These are phyloP conservation scores for Verbena officinalis DNA, from an alignment of 257 asterid genomes.

Conservation along the genomic window DNA sequence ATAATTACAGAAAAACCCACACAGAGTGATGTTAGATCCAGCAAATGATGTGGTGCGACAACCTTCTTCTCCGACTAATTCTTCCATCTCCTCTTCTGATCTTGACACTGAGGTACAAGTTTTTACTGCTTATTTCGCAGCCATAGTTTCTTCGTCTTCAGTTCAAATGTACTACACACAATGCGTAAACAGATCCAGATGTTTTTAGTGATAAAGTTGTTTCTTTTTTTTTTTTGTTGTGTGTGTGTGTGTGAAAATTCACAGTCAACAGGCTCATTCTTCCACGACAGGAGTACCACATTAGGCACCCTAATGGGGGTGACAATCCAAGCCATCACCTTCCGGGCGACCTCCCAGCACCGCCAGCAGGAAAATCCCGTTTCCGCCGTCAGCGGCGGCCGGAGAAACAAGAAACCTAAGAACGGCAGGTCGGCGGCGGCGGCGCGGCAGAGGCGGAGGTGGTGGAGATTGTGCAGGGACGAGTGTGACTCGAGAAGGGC, in stretches of 20 bases:
- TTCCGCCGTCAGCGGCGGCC: slow-evolving; percentile 35
- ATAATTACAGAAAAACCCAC: background rate
- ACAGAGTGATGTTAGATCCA: slow-evolving; percentile 65
- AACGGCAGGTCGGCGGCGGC: slow-evolving; percentile 49
- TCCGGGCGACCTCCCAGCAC: slow-evolving; percentile 69
- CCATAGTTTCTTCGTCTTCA: background rate
- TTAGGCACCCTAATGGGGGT: slow-evolving; percentile 94
- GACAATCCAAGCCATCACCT: slow-evolving; percentile 69
- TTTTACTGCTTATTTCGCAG: background rate
- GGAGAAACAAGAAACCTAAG: slow-evolving; percentile 53
- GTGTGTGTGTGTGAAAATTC: background rate
- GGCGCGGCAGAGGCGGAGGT: slow-evolving; percentile 63
- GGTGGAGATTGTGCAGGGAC: slow-evolving; percentile 91
- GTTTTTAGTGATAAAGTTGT: background rate
- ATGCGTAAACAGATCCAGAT: background rate
- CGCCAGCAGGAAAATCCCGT: slow-evolving; percentile 45
- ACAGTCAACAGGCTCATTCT: slow-evolving; percentile 97
- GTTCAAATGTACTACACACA: background rate
- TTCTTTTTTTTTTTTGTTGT: background rate
- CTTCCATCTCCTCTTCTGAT: slow-evolving; percentile 92
- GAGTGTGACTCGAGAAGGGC: slow-evolving; percentile 64
- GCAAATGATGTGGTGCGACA: slow-evolving; percentile 63
- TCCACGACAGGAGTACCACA: slow-evolving; percentile 90
- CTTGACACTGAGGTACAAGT: slow-evolving; percentile 89
- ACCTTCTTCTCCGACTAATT: slow-evolving; percentile 77